Percentiles rank a stretch among this genome's conserved stretches.
These are phyloP conservation scores for Acephala macrosclerotiorum DNA, from an alignment of 2,329 filamentous ascomycete genomes.

Conservation along the genomic window DNA sequence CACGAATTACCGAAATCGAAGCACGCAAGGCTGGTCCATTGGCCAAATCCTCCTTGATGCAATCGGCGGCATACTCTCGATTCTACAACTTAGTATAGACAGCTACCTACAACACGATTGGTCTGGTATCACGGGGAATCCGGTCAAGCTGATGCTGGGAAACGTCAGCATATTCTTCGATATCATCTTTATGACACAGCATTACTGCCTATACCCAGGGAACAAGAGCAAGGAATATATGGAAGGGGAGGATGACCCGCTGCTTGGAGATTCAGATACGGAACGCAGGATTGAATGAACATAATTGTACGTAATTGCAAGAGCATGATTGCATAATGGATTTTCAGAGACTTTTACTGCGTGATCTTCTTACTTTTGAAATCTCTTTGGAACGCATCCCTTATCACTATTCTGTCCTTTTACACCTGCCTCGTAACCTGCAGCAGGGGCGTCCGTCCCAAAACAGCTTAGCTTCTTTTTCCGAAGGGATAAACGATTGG, in stretches of 20 bases:
- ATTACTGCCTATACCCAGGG: slow-evolving; percentile 79
- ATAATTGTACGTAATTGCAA: not conserved
- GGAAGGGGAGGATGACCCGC: slow-evolving; percentile 33
- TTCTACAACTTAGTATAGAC: slow-evolving; percentile 84
- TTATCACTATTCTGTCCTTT: too few relatives aligned
- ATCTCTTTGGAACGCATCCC: too few relatives aligned
- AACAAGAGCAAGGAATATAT: slow-evolving; percentile 25
- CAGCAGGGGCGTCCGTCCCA: too few relatives aligned
- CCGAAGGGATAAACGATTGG: too few relatives aligned
- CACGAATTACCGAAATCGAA: slow-evolving; percentile 84
- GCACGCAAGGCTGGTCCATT: slow-evolving; percentile 89
- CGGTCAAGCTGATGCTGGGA: slow-evolving; percentile 85
- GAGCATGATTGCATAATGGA: not conserved
- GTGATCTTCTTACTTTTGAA: too few relatives aligned
- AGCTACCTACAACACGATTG: slow-evolving; percentile 85
- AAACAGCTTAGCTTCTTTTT: too few relatives aligned
- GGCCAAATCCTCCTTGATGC: slow-evolving; percentile 85
- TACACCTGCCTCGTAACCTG: too few relatives aligned
- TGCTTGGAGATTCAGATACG: slow-evolving; percentile 23
- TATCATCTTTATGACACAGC: slow-evolving; percentile 84
- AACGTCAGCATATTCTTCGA: slow-evolving; percentile 91
- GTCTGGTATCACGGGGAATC: slow-evolving; percentile 90
- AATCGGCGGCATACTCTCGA: slow-evolving; percentile 79
- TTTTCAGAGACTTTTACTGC: too few relatives aligned
- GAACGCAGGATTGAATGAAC: slow-evolving; percentile 30